phyloP scores from a whole-genome alignment of 108 stramenopile genomes.

The Aurantiochytrium sp. region DNA sequence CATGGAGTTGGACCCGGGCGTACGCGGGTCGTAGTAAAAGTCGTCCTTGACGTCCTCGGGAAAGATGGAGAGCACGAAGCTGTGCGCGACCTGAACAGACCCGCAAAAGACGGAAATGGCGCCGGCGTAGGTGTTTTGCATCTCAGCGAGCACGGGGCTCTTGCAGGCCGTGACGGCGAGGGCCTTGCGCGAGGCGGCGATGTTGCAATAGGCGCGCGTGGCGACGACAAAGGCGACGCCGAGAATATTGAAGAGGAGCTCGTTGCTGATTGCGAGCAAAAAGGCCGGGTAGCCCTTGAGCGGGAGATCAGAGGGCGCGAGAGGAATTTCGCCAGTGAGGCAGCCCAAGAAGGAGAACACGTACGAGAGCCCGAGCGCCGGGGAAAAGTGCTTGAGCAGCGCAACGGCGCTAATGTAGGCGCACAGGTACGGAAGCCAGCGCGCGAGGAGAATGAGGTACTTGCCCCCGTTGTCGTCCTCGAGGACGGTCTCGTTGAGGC shows the following conservation, averaged over 20 bases:
- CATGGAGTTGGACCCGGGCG: neutral
- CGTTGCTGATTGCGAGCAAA: neutral
- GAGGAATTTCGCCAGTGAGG: neutral
- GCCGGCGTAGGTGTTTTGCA: neutral
- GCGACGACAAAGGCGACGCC: neutral
- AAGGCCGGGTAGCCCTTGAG: neutral
- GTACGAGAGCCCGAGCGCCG: neutral
- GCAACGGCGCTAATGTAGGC: neutral
- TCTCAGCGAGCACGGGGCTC: neutral
- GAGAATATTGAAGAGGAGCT: neutral
- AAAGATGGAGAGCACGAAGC: neutral
- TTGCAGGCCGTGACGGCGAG: neutral
- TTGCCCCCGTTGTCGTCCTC: neutral
- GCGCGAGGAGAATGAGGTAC: neutral
- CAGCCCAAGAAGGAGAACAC: neutral
- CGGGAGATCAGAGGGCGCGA: neutral
- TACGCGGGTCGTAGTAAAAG: neutral
- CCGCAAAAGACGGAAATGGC: conserved; percentile 1
- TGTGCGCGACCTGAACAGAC: neutral
- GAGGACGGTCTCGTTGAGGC: neutral
- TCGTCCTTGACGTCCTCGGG: conserved; percentile 21
- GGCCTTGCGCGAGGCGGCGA: neutral
- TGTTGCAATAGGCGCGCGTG: neutral
- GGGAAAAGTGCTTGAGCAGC: neutral
- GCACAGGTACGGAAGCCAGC: conserved; percentile 6